phyloP scores from a whole-genome alignment of 495 filamentous ascomycete genomes.

The Xylaria cubensis region DNA sequence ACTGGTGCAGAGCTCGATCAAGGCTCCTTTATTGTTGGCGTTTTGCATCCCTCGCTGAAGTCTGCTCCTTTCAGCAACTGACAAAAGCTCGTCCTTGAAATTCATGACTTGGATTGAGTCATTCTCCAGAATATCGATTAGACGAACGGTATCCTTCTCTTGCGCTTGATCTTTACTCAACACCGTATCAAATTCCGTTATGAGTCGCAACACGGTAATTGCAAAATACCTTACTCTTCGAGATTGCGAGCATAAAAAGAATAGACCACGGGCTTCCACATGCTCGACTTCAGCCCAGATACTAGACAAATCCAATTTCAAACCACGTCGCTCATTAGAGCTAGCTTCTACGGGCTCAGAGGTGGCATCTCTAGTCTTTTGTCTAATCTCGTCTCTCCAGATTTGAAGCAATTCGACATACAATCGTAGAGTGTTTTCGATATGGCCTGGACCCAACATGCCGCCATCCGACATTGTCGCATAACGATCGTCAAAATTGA shows the following conservation, averaged over 20 bases:
- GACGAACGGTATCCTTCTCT: constrained; percentile 67
- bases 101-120: constrained; percentile 88
- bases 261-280: constrained; percentile 95
- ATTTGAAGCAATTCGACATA: constrained; percentile 95
- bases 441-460: constrained; percentile 93
- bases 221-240: constrained; percentile 86
- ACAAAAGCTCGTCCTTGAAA: constrained; percentile 90
- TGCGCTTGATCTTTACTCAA: constrained; percentile 66
- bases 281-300: constrained; percentile 94
- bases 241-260: constrained; percentile 97
- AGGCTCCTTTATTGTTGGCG: constrained; percentile 80
- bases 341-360: constrained; percentile 66
- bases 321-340: constrained; percentile 61
- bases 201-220: constrained; percentile 86
- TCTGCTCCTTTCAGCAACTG: constrained; percentile 89
- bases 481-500: constrained; percentile 96
- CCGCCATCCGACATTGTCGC: constrained; percentile 98
- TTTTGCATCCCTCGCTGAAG: constrained; percentile 89
- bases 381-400: constrained; percentile 95
- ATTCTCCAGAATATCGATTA: constrained; percentile 91
- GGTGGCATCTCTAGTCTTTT: constrained; percentile 77
- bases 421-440: constrained; percentile 88
- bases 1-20: constrained; percentile 94
- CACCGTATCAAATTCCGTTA: constrained; percentile 92
- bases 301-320: constrained; percentile 85